A percentile compares a stretch with the other conserved stretches of the same genome.
These are phyloP conservation scores for Diaporthe sp. DNA, from an alignment of 2,329 filamentous ascomycete species.

Conservation along the genomic window DNA sequence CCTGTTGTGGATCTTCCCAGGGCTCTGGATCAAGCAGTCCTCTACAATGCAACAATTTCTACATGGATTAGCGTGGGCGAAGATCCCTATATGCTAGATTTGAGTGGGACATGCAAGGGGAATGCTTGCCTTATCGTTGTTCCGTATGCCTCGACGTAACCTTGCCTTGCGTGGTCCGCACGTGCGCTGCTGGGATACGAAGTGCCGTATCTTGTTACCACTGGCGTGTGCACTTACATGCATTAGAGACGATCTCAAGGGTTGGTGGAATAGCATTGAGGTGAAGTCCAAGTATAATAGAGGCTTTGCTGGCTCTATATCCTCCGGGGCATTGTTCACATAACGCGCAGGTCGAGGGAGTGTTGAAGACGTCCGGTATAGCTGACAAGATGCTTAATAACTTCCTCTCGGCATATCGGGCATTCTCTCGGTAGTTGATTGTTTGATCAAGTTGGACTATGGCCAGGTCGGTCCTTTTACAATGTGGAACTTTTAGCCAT, in stretches of 20 bases:
- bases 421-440: background rate
- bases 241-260: background rate
- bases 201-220: background rate
- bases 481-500: background rate
- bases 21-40: background rate
- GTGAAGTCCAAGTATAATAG: background rate
- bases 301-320: background rate
- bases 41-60: background rate
- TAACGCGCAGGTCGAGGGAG: background rate
- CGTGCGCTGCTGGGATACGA: background rate
- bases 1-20: conserved; percentile 9
- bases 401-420: background rate
- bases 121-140: conserved; percentile 10
- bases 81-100: background rate
- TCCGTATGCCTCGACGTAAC: background rate
- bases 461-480: background rate
- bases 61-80: conserved; percentile 10
- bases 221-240: background rate
- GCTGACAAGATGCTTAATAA: background rate
- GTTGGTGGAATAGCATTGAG: background rate
- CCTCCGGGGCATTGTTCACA: background rate
- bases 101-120: conserved; percentile 10
- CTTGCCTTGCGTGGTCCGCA: background rate
- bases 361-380: background rate
- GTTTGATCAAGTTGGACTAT: background rate